Base-by-base conservation (phyloP, 140 eudicot species). In the Flaveria floridana region DNA sequence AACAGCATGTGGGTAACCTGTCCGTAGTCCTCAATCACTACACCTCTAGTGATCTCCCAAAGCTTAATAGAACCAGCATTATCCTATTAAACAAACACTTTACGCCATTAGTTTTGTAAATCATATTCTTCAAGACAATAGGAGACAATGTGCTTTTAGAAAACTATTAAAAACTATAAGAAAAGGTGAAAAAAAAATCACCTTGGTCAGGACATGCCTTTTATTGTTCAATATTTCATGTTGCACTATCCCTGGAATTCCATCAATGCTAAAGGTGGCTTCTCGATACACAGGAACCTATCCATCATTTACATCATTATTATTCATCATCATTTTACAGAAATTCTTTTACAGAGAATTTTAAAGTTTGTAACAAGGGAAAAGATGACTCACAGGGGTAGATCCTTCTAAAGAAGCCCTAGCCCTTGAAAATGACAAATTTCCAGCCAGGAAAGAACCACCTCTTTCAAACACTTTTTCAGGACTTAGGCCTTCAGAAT, bases 131-230 rank as follows among this genome's bases (percentile, higher is more conserved):
- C 70, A 62, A 51, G n/a, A 64, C 3, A 63, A 41, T 15, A 64
- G 10, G 59, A 34, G 30, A 53, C 37, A 10, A 34, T 10, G 23
- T 19, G 48, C 18, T 52, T 4, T 6, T 41, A 20, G 26, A 70
- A 30, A 71, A 34, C 34, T 55, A 8, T 47, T 57, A n/a, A 10
- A 26, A 56, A 73, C 39, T 74, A 4, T 16, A 55, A 65, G 15
- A 42, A 56, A 42, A 9, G 21, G 37, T 9, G 61, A 74, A 13
- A 63, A 19, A 48, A 18, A 51, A 30, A 48, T 79, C 80, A 91
- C 97, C 96, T 92, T 92, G 51, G 97, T 92, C 18, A 92, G 77
- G 71, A 92, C 92, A 85, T 89, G 95, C 83, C 96, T 89, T 72
- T 86, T 83, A 48, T 92, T 89, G 72, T 92, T 92, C 79, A 92